Base-by-base conservation (phyloP, 345 rosid species). In the Bruguiera parviflora region DNA sequence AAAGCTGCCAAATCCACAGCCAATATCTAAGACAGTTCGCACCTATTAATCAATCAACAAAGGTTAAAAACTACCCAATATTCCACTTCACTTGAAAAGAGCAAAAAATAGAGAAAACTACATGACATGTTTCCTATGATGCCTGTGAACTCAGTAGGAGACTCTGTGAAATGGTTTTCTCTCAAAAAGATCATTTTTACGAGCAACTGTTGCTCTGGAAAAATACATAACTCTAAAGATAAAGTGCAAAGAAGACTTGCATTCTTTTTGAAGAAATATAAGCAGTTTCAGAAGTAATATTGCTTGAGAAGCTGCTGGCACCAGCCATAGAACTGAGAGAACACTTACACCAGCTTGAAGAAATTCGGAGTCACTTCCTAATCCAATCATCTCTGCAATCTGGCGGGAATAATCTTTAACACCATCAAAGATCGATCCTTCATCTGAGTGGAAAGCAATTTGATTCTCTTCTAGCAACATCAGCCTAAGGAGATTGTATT, bases 391-490 rank as follows among this genome's bases (percentile, higher is more conserved):
- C 89, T 96, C 98, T 8, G 97, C 98, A 64, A 96, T 75, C 81
- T 92, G 96, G 72, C 90, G 94, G 71, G 98, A 88, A 73, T 96
- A 96, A 71, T 92, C 97, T 83, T 92, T 96, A 57, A 96, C 96
- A 22, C 97, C 98, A 70, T 87, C 97, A 83, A 90, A 90, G 73
- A 89, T 78, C 77, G 84, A 62, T 19, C 99, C 98, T 29, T 89
- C 92, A 59, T 92, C 97, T 0, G 98, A 88, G 77, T 92, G 99
- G 79, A 92, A 92, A 21, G 97, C 86, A 67, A 95, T 89, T 81
- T 96, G 99, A 81, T 96, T 96, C 86, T 96, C 98, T 84, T 92
- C 99, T 59, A 92, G 85, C 73, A 96, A 68, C 99, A 96, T 96
- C 83, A 96, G 71, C 88, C 99, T 92, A 70, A 32, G 65, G 7